Conservation (phyloP, 257 asterid genomes). For the Salvia hispanica region DNA sequence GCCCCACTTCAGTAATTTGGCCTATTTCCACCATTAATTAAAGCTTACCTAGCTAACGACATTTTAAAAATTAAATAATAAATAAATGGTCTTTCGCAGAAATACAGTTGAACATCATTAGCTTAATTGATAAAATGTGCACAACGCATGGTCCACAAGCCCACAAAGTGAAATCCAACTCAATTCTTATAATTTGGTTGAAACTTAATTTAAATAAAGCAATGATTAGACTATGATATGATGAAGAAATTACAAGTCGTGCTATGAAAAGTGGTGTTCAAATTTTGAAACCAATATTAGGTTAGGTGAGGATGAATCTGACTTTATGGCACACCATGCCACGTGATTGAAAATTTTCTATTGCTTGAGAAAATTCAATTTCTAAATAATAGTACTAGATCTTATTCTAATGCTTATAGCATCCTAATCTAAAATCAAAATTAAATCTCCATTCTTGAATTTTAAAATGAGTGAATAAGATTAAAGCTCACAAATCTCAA, state of each 20-base stretch:
- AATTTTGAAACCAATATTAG: constrained; percentile 60
- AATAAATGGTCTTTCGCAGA: constrained; percentile 1
- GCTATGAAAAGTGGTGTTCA: constrained; percentile 46
- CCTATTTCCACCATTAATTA: constrained; percentile 27
- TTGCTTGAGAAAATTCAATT: neutral
- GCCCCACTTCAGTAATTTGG: constrained; percentile 32
- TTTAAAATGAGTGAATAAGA: too few species aligned
- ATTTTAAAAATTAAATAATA: neutral
- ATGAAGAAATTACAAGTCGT: constrained; percentile 37
- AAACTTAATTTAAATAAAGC: constrained; percentile 22
- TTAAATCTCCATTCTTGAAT: too few species aligned
- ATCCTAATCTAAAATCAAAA: too few species aligned
- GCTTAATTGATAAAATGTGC: constrained; percentile 10
- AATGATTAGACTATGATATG: constrained; percentile 52
- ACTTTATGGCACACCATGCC: constrained; percentile 43
- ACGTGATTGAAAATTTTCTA: constrained; percentile 33
- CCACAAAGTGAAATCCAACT: constrained; percentile 32
- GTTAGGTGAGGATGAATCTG: constrained; percentile 41
- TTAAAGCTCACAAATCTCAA: too few species aligned
- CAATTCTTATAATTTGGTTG: constrained; percentile 22
- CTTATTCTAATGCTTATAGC: too few species aligned
- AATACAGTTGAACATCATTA: constrained; percentile 17
- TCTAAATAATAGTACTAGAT: too few species aligned
- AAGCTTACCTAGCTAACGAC: constrained; percentile 14
- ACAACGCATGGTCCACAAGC: constrained; percentile 33